Evolutionary conservation across 139 green algal species (phyloP).

Genomic region (Ulvella scutata): DNA sequence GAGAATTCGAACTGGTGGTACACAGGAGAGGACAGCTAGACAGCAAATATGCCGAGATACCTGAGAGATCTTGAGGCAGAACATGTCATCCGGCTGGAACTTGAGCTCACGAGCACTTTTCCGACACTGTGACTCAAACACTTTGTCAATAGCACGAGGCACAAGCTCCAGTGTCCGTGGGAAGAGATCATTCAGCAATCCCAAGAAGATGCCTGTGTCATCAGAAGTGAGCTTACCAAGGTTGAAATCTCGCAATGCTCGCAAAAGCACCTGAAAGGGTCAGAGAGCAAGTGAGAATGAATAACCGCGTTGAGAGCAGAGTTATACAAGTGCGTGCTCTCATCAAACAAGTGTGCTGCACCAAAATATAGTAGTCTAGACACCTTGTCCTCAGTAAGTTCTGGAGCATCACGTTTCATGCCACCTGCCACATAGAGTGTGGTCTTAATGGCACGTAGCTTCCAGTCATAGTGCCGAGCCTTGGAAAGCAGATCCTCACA

Average conservation of each 20-base stretch:
- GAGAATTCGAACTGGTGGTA: no score
- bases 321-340: background rate
- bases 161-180: constrained; percentile 68
- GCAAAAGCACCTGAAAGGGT: constrained; percentile 58
- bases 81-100: constrained; percentile 73
- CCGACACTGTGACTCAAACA: constrained; percentile 45
- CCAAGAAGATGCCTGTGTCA: constrained; percentile 79
- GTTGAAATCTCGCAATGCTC: constrained; percentile 89
- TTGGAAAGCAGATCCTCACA: constrained; percentile 36
- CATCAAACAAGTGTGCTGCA: background rate
- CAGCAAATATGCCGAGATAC: no score
- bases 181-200: constrained; percentile 89
- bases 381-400: constrained; percentile 80
- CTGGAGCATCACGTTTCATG: constrained; percentile 75
- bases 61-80: constrained; percentile 83
- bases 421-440: constrained; percentile 84
- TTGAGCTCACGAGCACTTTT: constrained; percentile 35
- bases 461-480: constrained; percentile 86
- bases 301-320: background rate
- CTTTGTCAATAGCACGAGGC: constrained; percentile 47
- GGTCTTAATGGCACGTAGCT: constrained; percentile 94
- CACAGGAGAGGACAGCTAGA: no score
- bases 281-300: no score
- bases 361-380: background rate
- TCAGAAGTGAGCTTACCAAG: constrained; percentile 81